Conservation (phyloP, 495 filamentous ascomycete genomes). For the Aspergillus nidulans region DNA sequence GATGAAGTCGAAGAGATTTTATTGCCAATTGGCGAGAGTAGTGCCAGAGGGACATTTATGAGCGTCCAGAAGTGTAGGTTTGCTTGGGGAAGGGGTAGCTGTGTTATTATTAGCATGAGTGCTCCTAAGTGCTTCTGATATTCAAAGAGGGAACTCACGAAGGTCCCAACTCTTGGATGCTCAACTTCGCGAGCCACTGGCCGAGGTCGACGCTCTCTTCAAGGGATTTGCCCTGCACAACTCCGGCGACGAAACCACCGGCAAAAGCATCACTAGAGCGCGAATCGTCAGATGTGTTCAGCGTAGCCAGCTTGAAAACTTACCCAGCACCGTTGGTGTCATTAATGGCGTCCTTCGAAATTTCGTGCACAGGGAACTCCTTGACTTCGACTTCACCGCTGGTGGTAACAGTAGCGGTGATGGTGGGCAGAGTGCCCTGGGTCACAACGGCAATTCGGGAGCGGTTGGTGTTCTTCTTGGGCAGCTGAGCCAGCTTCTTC, state of each 20-base stretch:
- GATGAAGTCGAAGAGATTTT: constrained; percentile 17
- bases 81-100: constrained; percentile 85
- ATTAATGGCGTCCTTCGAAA: constrained; percentile 69
- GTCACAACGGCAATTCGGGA: constrained; percentile 84
- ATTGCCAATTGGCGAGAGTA: background rate
- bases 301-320: constrained; percentile 19
- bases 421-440: constrained; percentile 84
- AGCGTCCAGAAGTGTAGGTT: constrained; percentile 53
- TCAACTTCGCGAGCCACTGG: constrained; percentile 88
- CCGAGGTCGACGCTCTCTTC: constrained; percentile 78
- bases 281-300: background rate
- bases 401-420: constrained; percentile 63
- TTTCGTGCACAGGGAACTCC: constrained; percentile 73
- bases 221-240: constrained; percentile 77
- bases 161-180: constrained; percentile 90
- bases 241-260: constrained; percentile 84
- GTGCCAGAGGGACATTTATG: constrained; percentile 18
- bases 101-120: constrained; percentile 15
- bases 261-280: constrained; percentile 83
- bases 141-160: constrained; percentile 58
- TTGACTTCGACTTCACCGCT: constrained; percentile 63
- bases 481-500: constrained; percentile 74
- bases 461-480: constrained; percentile 81
- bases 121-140: background rate
- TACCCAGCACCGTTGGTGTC: constrained; percentile 95